Conservation (phyloP, 805 yeast species). For the Metschnikowia hibisci region DNA sequence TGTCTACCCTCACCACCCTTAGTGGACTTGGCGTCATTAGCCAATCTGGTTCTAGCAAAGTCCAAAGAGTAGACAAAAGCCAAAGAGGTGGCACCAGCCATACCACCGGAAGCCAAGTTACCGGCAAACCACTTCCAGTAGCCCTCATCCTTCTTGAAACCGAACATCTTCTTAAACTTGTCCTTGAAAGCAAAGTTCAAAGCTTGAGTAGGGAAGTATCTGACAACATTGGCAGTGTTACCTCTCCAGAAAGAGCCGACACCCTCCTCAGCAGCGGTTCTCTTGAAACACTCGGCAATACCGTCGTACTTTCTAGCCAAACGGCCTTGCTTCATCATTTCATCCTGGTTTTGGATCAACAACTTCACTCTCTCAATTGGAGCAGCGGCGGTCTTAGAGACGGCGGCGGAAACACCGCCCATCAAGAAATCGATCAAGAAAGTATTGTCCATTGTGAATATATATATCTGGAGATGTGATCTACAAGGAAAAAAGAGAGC, state of each 20-base stretch:
- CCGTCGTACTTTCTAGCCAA: constrained; percentile 81
- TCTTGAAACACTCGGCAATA: constrained; percentile 88
- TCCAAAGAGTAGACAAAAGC: constrained; percentile 94
- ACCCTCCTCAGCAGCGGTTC: constrained; percentile 95
- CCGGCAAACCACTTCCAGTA: constrained; percentile 95
- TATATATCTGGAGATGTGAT: constrained; percentile 10
- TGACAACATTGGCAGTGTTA: constrained; percentile 97
- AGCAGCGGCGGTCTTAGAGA: constrained; percentile 96
- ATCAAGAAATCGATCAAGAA: constrained; percentile 60
- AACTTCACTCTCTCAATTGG: constrained; percentile 97
- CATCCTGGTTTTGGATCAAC: constrained; percentile 96
- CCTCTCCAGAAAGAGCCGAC: constrained; percentile 96
- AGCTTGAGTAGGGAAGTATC: constrained; percentile 99
- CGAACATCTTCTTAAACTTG: constrained; percentile 91
- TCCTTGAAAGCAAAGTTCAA: constrained; percentile 98
- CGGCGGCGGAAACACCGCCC: constrained; percentile 99
- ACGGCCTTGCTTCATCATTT: constrained; percentile 97
- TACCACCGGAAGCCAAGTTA: constrained; percentile 98
- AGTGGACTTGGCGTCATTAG: constrained; percentile 93
- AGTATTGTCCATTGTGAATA: constrained; percentile 23
- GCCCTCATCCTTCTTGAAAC: constrained; percentile 93
- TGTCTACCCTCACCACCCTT: constrained; percentile 88
- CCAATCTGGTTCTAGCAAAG: constrained; percentile 98
- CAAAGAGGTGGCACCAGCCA: constrained; percentile 95
- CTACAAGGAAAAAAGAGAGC: constrained; percentile 13